Conservation (phyloP, 768 basidiomycete genomes). For the Mycena rosella region DNA sequence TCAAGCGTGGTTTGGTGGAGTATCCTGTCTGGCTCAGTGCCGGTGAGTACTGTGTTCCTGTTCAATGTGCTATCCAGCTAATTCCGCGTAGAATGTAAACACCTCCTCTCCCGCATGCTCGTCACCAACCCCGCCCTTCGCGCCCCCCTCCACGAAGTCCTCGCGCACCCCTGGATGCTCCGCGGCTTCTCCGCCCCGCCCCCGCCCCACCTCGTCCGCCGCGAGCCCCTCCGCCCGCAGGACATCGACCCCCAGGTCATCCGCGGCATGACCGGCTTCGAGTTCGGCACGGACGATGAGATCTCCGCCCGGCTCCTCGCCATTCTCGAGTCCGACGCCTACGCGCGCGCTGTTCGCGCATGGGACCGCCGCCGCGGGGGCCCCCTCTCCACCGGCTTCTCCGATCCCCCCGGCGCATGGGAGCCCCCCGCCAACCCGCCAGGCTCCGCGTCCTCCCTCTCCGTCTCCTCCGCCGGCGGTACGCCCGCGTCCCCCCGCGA, state of each 20-base stretch:
- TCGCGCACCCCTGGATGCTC: slow-evolving; percentile 91
- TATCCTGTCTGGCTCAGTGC: slow-evolving; percentile 97
- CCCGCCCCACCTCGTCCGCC: slow-evolving; percentile 86
- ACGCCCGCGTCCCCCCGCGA: slow-evolving; percentile 34
- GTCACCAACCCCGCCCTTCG: slow-evolving; percentile 91
- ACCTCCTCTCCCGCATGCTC: slow-evolving; percentile 94
- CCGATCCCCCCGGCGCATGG: slow-evolving; percentile 71
- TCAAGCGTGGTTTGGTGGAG: slow-evolving; percentile 96
- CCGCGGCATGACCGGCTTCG: slow-evolving; percentile 94
- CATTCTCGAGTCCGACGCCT: slow-evolving; percentile 84
- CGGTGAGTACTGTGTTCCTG: slow-evolving; percentile 63
- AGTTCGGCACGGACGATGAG: slow-evolving; percentile 87
- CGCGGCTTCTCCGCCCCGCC: slow-evolving; percentile 88
- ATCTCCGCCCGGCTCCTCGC: slow-evolving; percentile 80
- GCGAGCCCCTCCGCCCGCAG: slow-evolving; percentile 89
- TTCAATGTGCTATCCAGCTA: background rate
- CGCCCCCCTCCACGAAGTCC: slow-evolving; percentile 86
- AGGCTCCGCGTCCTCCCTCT: slow-evolving; percentile 75
- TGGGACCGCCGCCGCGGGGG: slow-evolving; percentile 82
- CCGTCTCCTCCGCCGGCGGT: slow-evolving; percentile 16
- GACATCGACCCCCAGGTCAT: slow-evolving; percentile 92
- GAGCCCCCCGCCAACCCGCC: slow-evolving; percentile 52
- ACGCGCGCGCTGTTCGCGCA: slow-evolving; percentile 75
- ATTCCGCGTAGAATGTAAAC: slow-evolving; percentile 84
- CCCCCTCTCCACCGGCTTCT: slow-evolving; percentile 70